These are phyloP conservation scores for Daphne laureola DNA, from an alignment of 441 rosid species.

Conservation along the genomic window DNA sequence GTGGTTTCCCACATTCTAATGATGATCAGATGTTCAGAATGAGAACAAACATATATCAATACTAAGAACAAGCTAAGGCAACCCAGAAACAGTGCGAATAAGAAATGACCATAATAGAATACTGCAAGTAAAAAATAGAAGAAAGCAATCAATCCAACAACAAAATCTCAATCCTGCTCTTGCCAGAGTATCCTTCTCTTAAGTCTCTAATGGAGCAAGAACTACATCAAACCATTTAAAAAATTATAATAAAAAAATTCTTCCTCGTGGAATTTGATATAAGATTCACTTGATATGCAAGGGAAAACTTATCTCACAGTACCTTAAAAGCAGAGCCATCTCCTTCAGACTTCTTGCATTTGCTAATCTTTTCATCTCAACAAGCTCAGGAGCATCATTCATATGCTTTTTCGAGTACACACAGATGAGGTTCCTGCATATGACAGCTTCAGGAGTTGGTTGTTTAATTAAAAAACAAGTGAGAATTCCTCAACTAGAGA, in stretches of 20 bases:
- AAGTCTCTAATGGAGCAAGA: too few species aligned
- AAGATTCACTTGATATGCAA: not conserved
- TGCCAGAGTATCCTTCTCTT: too few species aligned
- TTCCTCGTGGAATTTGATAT: not conserved
- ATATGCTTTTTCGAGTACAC: constrained; percentile 96
- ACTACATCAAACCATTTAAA: not conserved
- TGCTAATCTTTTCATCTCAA: constrained; percentile 80
- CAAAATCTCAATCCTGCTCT: too few species aligned
- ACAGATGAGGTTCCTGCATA: constrained; percentile 84
- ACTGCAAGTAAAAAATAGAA: too few species aligned
- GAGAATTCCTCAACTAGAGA: constrained; percentile 18
- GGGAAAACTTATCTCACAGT: constrained; percentile 3
- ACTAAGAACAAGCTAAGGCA: too few species aligned
- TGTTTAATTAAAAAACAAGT: constrained; percentile 14
- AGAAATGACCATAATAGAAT: too few species aligned
- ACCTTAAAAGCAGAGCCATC: constrained; percentile 91
- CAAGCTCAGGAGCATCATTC: constrained; percentile 83
- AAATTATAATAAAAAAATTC: not conserved
- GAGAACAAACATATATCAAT: too few species aligned
- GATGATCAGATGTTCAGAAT: too few species aligned
- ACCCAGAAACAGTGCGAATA: too few species aligned
- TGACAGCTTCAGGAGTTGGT: constrained; percentile 12
- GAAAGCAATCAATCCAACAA: too few species aligned
- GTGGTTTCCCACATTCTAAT: too few species aligned
- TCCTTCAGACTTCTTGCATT: constrained; percentile 93